Percentiles rank a stretch among this genome's conserved stretches.
Evolutionary conservation across 108 stramenopile species (phyloP).

Genomic region (Pelagomonas calceolata): DNA sequence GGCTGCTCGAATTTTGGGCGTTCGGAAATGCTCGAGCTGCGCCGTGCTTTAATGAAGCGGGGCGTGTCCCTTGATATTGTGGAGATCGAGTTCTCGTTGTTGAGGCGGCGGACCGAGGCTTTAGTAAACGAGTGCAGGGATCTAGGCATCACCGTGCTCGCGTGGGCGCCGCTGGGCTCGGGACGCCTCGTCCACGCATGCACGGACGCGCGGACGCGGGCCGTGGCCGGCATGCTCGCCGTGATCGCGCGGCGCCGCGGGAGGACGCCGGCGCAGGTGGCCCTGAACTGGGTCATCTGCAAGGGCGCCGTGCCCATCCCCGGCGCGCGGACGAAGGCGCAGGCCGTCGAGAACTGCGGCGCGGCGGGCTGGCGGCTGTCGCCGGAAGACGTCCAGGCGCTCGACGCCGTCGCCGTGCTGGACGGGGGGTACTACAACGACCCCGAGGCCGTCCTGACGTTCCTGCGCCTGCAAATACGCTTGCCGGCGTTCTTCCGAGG

Average conservation of each 20-base stretch:
- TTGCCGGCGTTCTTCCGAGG: no score
- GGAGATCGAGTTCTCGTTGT: constrained; percentile 53
- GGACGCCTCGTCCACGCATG: constrained; percentile 50
- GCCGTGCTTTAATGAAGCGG: constrained; percentile 33
- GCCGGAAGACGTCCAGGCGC: constrained; percentile 41
- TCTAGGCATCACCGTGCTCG: constrained; percentile 45
- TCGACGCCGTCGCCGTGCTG: constrained; percentile 52
- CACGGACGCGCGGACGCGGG: not conserved
- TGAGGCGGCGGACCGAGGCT: constrained; percentile 44
- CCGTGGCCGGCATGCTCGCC: constrained; percentile 23
- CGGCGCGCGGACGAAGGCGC: constrained; percentile 48
- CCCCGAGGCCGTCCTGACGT: no score
- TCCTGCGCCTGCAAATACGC: no score
- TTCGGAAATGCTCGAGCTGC: constrained; percentile 35
- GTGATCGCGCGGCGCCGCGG: constrained; percentile 53
- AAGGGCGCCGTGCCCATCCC: constrained; percentile 74
- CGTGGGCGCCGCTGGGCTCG: constrained; percentile 57
- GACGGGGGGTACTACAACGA: constrained; percentile 30
- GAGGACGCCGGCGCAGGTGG: constrained; percentile 67
- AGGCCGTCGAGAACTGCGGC: constrained; percentile 60
- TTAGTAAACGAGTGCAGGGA: constrained; percentile 45
- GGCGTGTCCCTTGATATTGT: constrained; percentile 53
- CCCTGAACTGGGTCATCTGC: constrained; percentile 77
- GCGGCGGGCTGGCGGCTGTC: constrained; percentile 54
- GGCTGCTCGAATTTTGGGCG: constrained; percentile 59